These are phyloP conservation scores for Phascolomyces articulosus DNA, from an alignment of 371 early-diverging fungal genomes.

Conservation along the genomic window DNA sequence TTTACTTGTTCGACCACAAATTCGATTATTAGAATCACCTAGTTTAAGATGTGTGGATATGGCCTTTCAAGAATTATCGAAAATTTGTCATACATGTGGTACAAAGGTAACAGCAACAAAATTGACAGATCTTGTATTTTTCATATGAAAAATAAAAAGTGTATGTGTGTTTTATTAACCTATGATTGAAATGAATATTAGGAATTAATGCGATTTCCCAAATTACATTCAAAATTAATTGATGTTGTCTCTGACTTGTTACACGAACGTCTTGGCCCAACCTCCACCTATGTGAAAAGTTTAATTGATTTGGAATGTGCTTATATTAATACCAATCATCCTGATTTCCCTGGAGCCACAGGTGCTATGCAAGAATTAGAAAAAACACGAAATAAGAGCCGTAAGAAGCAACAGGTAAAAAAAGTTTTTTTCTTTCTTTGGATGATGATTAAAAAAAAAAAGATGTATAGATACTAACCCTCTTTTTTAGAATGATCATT, in stretches of 20 bases:
- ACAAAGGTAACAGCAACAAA: conserved; percentile 76
- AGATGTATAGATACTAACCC: no score
- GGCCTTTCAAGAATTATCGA: conserved; percentile 87
- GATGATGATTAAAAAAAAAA: no score
- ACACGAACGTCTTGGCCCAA: conserved; percentile 76
- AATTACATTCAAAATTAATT: conserved; percentile 74
- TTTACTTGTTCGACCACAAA: conserved; percentile 84
- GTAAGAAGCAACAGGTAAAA: not conserved
- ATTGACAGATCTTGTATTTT: no score
- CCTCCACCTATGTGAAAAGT: conserved; percentile 76
- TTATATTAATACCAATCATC: conserved; percentile 94
- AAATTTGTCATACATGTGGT: conserved; percentile 87
- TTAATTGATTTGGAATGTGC: conserved; percentile 86
- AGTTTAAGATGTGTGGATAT: conserved; percentile 85
- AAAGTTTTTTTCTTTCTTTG: not conserved
- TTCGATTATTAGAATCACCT: conserved; percentile 81
- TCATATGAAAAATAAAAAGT: no score
- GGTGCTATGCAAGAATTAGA: conserved; percentile 71
- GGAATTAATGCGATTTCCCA: conserved; percentile 78
- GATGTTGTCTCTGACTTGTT: conserved; percentile 81
- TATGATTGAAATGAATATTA: conserved; percentile 14
- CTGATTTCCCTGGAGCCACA: conserved; percentile 85
- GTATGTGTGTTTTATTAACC: no score
- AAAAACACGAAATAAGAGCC: conserved; percentile 18
- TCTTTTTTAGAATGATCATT: not conserved